Percentiles rank a stretch among this genome's conserved stretches.
phyloP scores from a whole-genome alignment of 1,284 basidiomycete genomes.

The Pyrrhoderma lamaoense region DNA sequence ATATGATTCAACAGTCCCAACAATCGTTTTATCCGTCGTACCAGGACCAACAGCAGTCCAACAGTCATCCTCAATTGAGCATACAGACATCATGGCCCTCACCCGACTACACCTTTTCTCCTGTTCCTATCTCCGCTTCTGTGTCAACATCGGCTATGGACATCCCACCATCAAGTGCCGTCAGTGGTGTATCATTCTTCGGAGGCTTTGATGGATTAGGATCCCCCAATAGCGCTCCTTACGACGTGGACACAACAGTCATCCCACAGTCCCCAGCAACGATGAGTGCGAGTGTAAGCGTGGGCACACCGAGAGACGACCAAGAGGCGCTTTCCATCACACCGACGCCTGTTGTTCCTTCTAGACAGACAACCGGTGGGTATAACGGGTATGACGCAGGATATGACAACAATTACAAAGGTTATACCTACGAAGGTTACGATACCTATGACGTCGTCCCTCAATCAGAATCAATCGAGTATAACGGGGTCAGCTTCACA shows the following conservation, averaged over 20 bases:
- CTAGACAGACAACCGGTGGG: too few relatives aligned
- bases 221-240: neutral
- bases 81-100: conserved; percentile 8
- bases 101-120: conserved; percentile 1
- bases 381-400: too few relatives aligned
- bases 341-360: too few relatives aligned
- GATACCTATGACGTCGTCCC: too few relatives aligned
- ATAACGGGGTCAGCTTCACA: too few relatives aligned
- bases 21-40: neutral
- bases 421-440: too few relatives aligned
- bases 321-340: too few relatives aligned
- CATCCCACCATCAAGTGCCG: conserved; percentile 2
- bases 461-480: too few relatives aligned
- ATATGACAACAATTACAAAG: too few relatives aligned
- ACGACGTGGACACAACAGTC: neutral
- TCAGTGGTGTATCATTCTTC: conserved; percentile 1
- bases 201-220: neutral
- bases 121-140: neutral
- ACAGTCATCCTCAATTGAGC: conserved; percentile 2
- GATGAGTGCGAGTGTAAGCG: neutral
- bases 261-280: neutral
- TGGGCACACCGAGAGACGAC: too few relatives aligned
- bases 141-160: conserved; percentile 2
- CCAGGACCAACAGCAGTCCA: neutral
- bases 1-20: too few relatives aligned